These are phyloP conservation scores for Castanea crenata DNA, from an alignment of 306 rosid genomes.

Conservation along the genomic window DNA sequence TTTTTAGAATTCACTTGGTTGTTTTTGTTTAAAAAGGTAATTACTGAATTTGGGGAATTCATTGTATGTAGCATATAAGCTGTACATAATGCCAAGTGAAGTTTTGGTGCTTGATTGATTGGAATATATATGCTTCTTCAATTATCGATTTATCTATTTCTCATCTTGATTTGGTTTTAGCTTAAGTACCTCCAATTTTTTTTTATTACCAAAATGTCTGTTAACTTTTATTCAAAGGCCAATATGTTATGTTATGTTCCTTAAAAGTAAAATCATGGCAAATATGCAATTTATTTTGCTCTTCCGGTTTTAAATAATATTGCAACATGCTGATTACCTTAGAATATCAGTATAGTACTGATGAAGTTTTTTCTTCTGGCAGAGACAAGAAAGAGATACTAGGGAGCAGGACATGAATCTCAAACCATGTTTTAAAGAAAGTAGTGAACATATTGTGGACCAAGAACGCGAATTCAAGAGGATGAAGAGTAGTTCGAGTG, in stretches of 20 bases:
- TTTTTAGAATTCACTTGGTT: no score
- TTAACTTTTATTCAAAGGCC: not conserved
- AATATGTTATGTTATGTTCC: not conserved
- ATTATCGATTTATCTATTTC: not conserved
- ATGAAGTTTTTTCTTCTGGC: not conserved
- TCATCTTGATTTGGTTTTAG: not conserved
- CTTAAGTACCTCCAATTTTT: not conserved
- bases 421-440: not conserved
- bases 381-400: slow-evolving; percentile 2
- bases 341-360: not conserved
- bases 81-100: not conserved
- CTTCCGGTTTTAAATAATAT: not conserved
- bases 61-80: not conserved
- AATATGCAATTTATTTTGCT: not conserved
- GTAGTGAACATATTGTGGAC: not conserved
- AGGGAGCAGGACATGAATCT: not conserved
- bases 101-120: not conserved
- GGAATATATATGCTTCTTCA: not conserved
- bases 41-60: no score
- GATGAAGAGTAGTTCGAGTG: not conserved
- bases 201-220: not conserved
- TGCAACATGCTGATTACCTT: not conserved
- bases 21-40: no score
- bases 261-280: not conserved
- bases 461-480: slow-evolving; percentile 3